These are phyloP conservation scores for Diaporthe ilicicola DNA, from an alignment of 2,329 filamentous ascomycete genomes.

Conservation along the genomic window DNA sequence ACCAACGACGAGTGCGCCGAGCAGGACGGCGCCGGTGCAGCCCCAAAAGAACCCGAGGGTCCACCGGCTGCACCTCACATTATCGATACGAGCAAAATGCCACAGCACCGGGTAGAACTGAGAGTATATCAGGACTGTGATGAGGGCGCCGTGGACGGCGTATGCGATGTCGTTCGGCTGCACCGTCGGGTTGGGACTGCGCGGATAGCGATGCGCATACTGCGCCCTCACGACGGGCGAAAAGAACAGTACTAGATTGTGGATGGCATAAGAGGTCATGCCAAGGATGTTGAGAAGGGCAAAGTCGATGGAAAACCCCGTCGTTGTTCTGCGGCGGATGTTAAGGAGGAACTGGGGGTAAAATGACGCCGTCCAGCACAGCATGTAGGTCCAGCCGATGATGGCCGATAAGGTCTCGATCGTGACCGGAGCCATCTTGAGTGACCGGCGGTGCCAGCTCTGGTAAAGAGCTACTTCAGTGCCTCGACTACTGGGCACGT, in stretches of 20 bases:
- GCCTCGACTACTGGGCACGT: neutral
- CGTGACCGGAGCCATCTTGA: slow-evolving; percentile 5
- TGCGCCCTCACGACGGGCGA: slow-evolving; percentile 18
- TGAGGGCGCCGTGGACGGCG: slow-evolving; percentile 21
- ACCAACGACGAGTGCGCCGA: slow-evolving; percentile 11
- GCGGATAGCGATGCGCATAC: slow-evolving; percentile 21
- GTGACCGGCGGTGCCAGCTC: neutral
- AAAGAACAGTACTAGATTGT: slow-evolving; percentile 8
- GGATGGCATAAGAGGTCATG: slow-evolving; percentile 16
- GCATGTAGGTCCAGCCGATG: slow-evolving; percentile 26
- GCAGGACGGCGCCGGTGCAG: slow-evolving; percentile 2
- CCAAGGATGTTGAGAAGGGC: slow-evolving; percentile 21
- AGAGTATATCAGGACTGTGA: slow-evolving; percentile 26
- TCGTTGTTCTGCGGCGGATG: slow-evolving; percentile 17
- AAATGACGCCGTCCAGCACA: slow-evolving; percentile 20
- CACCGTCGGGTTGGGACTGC: slow-evolving; percentile 15
- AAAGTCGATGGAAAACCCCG: slow-evolving; percentile 28
- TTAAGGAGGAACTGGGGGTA: slow-evolving; percentile 26
- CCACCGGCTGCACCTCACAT: slow-evolving; percentile 12
- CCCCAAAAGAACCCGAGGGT: slow-evolving; percentile 21
- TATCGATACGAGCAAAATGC: neutral
- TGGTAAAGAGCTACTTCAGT: neutral
- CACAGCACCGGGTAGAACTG: slow-evolving; percentile 28
- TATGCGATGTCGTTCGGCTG: slow-evolving; percentile 30
- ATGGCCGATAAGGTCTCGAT: slow-evolving; percentile 16